Evolutionary conservation across 2,329 filamentous ascomycete genomes (phyloP), one percentile per base, ranked within the genome.

Genomic region (Botryotinia calthae): DNA sequence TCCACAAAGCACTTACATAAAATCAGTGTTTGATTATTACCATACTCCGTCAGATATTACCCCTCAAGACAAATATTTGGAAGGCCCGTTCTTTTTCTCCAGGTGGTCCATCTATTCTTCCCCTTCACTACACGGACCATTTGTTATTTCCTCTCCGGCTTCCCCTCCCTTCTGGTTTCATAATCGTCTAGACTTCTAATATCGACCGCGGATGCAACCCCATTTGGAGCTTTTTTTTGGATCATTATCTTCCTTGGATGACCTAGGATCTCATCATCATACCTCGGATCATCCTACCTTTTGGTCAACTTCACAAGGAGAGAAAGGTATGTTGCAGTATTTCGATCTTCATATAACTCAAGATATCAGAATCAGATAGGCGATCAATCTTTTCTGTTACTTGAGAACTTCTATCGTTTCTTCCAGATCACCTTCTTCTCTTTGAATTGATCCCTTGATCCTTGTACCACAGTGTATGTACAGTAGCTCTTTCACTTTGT

Each of bases 361-460:
- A 68, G 48, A 42, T 22, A 37, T 66, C 44, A 64, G 61, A 64
- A 64, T 64, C 40, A 66, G 63, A 66, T 66, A 40, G 63, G 34
- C 22, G 44, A 51, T 66, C 31, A 37, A 66, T 58, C 46, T 28
- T 58, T 68, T 42, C 65, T 58, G n/a, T 44, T 58, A 42, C 48
- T 42, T 44, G 65, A 58, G 34, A 58, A 68, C 48, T 44, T 68
- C 18, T 25, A 58, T 34, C 65, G 16, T 42, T 58, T 58, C 58
- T 51, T 64, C 58, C 68, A 54, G 31, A 54, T 34, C 40, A 37
- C 18, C 37, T 48, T 40, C 68, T 70, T 44, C 18, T 8, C 22
- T 6, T 25, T n/a, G 31, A 46, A 66, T 10, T 67, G 46, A 22
- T 54, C 18, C 46, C 64, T 67, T 20, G 34, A 42, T 56, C 64